Evolutionary conservation across 129 eudicot species (phyloP).

Genomic region (Helichrysum umbraculigerum): DNA sequence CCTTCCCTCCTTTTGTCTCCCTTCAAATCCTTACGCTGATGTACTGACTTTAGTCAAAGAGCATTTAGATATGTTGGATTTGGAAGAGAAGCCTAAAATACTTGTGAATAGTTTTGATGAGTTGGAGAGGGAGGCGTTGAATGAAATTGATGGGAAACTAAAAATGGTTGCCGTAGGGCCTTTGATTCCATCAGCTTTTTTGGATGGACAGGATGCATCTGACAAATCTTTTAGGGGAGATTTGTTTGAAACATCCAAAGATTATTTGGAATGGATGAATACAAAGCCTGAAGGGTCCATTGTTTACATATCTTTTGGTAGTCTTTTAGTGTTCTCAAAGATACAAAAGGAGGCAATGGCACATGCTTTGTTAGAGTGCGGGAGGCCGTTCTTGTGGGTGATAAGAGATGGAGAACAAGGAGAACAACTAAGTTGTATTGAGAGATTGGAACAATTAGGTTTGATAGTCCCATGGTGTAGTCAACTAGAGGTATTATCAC

Average conservation of each 20-base stretch:
- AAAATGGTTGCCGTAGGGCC: constrained; percentile 35
- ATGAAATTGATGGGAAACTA: constrained; percentile 23
- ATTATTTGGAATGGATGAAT: constrained; percentile 26
- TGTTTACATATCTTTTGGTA: constrained; percentile 33
- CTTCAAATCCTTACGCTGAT: constrained; percentile 9
- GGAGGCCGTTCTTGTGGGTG: constrained; percentile 24
- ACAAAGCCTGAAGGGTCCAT: constrained; percentile 21
- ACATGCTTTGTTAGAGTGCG: neutral
- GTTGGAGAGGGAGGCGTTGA: constrained; percentile 30
- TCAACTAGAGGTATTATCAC: constrained; percentile 38
- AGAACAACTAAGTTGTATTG: neutral
- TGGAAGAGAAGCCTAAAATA: constrained; percentile 30
- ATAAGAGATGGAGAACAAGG: neutral
- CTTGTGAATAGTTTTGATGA: constrained; percentile 36
- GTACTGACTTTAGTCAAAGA: constrained; percentile 21
- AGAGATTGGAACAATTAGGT: neutral
- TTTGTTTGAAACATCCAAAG: constrained; percentile 10
- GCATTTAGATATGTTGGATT: constrained; percentile 22
- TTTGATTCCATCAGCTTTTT: constrained; percentile 31
- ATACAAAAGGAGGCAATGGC: constrained; percentile 36
- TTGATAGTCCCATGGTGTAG: constrained; percentile 42
- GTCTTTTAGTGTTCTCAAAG: neutral
- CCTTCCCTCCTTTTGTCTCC: constrained; percentile 37
- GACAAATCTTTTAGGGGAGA: constrained; percentile 23
- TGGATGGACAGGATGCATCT: constrained; percentile 13